Base-by-base conservation (phyloP, 257 asterid genomes). In the Apocynum venetum region DNA sequence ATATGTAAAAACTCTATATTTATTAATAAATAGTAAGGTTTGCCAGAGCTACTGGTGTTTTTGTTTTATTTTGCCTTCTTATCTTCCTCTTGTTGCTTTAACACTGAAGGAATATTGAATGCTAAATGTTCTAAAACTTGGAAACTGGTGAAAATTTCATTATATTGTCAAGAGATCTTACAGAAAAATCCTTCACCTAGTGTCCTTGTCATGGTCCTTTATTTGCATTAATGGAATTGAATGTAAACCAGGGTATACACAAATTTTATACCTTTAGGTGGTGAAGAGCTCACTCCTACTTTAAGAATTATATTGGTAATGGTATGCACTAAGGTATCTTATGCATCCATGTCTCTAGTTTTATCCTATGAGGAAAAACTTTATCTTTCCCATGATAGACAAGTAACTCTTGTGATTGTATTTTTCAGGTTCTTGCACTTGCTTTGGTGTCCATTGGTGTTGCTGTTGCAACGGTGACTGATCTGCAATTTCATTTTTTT, bases 381-480 rank as follows among this genome's bases (percentile, higher is more conserved):
- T 36, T 10, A 3, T 10, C 1, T 78, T 49, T 52, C 74, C 38
- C 44, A 3, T 75, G 60, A 6, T 47, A 15, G 46, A 47, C 14
- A 52, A 73, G 40, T 72, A 61, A 25, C 78, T 48, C 77, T 80
- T 64, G 71, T 64, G 15, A 15, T 66, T 72, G 60, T 80, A 44
- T 75, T 76, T 83, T 83, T 81, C 85, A 95, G 98, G 98, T 95
- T 76, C 72, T 89, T 84, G 96, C 98, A 43, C 98, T 95, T 79
- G 80, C 94, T 63, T 86, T 88, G 36, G 98, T 92, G 80, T 94
- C 98, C 43, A 68, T 87, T 76, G 98, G 98, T 61, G 97, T 94
- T 60, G 90, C 96, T 52, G 88, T 95, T 80, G 98, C 98, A 72
- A 95, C 98, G 1, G 98, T 95, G 46, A 92, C 98, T 31, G 98